Evolutionary conservation across 2,329 filamentous ascomycete genomes (phyloP).

Genomic region (Chaetomiaceae sp.): DNA sequence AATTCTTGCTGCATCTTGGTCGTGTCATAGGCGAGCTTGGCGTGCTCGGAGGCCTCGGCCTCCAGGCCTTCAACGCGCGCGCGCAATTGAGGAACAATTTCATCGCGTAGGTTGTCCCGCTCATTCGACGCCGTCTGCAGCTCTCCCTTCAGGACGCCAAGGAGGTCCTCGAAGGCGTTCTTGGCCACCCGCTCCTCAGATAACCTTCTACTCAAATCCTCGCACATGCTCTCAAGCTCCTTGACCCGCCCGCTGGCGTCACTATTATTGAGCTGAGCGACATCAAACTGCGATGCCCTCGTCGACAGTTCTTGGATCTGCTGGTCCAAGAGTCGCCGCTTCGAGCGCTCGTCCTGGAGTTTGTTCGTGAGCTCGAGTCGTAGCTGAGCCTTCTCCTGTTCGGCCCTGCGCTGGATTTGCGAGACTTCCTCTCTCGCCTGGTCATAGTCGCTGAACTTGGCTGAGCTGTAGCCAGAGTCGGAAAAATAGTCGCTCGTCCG

Average conservation of each 20-base stretch:
- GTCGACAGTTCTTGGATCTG: slow-evolving; percentile 81
- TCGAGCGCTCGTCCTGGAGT: slow-evolving; percentile 78
- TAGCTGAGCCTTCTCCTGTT: slow-evolving; percentile 86
- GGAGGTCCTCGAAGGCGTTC: slow-evolving; percentile 88
- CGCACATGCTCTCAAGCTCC: slow-evolving; percentile 75
- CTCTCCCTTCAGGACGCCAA: slow-evolving; percentile 78
- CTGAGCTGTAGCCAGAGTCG: slow-evolving; percentile 85
- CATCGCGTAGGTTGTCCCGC: slow-evolving; percentile 85
- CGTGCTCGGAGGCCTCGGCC: slow-evolving; percentile 65
- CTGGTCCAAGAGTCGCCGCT: slow-evolving; percentile 70
- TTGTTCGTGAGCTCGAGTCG: slow-evolving; percentile 80
- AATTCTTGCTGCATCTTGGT: slow-evolving; percentile 85
- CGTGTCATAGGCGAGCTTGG: slow-evolving; percentile 72
- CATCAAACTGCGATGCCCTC: slow-evolving; percentile 62
- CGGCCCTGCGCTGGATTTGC: slow-evolving; percentile 73
- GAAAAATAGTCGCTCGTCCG: slow-evolving; percentile 97
- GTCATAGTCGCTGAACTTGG: slow-evolving; percentile 67
- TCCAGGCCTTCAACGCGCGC: slow-evolving; percentile 76
- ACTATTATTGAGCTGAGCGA: slow-evolving; percentile 51
- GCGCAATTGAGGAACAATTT: slow-evolving; percentile 74
- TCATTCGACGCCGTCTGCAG: slow-evolving; percentile 80
- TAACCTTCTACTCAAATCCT: slow-evolving; percentile 77
- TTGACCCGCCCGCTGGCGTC: slow-evolving; percentile 60
- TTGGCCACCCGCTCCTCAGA: slow-evolving; percentile 82
- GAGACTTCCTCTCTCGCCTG: slow-evolving; percentile 69